These are phyloP conservation scores for Chaetoceros muelleri DNA, from an alignment of 108 stramenopile genomes.

Conservation along the genomic window DNA sequence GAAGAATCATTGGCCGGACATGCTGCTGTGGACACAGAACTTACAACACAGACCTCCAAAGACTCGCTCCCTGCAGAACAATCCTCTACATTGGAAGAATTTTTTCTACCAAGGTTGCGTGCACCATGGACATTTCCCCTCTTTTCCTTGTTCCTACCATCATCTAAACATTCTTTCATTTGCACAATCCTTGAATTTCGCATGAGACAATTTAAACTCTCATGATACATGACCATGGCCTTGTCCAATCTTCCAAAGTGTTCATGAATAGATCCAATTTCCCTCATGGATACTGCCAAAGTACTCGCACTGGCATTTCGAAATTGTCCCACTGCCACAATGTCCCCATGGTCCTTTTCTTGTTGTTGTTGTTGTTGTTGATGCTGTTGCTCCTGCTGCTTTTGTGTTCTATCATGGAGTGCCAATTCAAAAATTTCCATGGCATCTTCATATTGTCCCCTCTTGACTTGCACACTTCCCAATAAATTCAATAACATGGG, in stretches of 20 bases:
- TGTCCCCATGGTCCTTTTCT: neutral
- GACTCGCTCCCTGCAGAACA: neutral
- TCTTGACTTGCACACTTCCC: slow-evolving; percentile 66
- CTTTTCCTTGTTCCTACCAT: neutral
- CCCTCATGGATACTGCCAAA: slow-evolving; percentile 7
- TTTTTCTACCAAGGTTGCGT: neutral
- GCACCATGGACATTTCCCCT: neutral
- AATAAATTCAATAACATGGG: slow-evolving; percentile 74
- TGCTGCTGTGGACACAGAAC: too few relatives aligned
- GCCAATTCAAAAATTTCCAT: slow-evolving; percentile 71
- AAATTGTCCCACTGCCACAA: neutral
- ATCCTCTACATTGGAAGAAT: neutral
- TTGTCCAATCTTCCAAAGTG: slow-evolving; percentile 46
- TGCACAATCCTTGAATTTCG: too few relatives aligned
- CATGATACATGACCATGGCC: slow-evolving; percentile 66
- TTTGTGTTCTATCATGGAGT: slow-evolving; percentile 29
- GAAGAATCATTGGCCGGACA: too few relatives aligned
- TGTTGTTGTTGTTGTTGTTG: neutral
- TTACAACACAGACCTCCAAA: neutral
- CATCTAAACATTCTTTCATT: neutral
- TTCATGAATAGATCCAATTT: slow-evolving; percentile 79
- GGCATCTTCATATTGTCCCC: slow-evolving; percentile 62
- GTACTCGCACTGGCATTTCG: neutral
- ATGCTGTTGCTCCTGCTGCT: too few relatives aligned
- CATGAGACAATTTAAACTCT: slow-evolving; percentile 72